These are phyloP conservation scores for Gynandropsis gynandra DNA, from an alignment of 345 rosid species.

Conservation along the genomic window DNA sequence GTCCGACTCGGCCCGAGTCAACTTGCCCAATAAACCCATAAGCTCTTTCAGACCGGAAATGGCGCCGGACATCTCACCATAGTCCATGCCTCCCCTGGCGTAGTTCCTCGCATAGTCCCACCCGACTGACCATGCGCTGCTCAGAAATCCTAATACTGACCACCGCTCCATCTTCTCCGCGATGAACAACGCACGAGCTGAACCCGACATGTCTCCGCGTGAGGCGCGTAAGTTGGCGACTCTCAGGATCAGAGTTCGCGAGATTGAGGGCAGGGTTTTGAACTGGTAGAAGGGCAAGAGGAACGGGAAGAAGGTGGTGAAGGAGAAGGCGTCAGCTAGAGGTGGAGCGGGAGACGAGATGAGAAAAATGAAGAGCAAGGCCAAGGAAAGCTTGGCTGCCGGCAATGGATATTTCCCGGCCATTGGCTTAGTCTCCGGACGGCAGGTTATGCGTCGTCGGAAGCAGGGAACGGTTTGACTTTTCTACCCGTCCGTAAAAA, in stretches of 20 bases:
- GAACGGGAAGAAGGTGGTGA: too few species aligned
- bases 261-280: slow-evolving; percentile 45
- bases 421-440: slow-evolving; percentile 23
- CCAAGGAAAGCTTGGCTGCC: slow-evolving; percentile 25
- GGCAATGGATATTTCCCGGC: slow-evolving; percentile 22
- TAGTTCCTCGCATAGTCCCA: slow-evolving; percentile 78
- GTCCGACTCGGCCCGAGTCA: slow-evolving; percentile 39
- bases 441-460: too few species aligned
- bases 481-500: slow-evolving; percentile 5
- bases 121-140: slow-evolving; percentile 53
- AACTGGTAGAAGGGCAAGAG: slow-evolving; percentile 35
- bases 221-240: slow-evolving; percentile 64
- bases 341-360: slow-evolving; percentile 22
- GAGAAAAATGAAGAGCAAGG: slow-evolving; percentile 21
- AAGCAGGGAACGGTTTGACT: slow-evolving; percentile 15
- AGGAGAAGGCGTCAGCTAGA: slow-evolving; percentile 26
- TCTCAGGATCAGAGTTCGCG: slow-evolving; percentile 63
- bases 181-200: slow-evolving; percentile 43
- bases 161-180: slow-evolving; percentile 49
- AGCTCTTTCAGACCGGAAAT: slow-evolving; percentile 61
- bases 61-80: slow-evolving; percentile 42
- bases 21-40: slow-evolving; percentile 34
- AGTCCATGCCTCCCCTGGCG: slow-evolving; percentile 52
- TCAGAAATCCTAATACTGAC: slow-evolving; percentile 36
- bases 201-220: slow-evolving; percentile 59